These are phyloP conservation scores for Deinandra increscens DNA, from an alignment of 129 eudicot species.

Conservation along the genomic window DNA sequence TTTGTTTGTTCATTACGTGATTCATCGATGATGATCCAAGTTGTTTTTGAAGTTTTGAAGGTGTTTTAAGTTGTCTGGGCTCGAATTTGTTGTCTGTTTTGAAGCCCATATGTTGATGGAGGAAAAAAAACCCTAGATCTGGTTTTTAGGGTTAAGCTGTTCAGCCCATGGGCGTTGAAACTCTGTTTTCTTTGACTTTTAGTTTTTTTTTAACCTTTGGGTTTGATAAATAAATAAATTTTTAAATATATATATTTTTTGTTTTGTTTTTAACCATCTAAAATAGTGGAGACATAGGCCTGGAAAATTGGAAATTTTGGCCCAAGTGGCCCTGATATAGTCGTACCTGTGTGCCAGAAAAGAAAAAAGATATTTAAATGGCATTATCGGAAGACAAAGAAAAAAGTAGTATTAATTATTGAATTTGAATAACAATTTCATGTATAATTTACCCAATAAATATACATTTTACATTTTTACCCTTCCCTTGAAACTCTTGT, in stretches of 20 bases:
- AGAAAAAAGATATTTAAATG: constrained; percentile 1
- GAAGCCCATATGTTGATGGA: constrained; percentile 40
- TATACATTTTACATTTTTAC: no score
- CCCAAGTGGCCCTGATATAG: constrained; percentile 26
- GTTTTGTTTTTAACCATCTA: background rate
- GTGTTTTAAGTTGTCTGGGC: constrained; percentile 23
- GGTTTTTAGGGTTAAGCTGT: constrained; percentile 27
- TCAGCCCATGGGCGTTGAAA: constrained; percentile 30
- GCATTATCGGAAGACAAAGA: background rate
- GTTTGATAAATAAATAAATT: background rate
- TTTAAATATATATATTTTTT: background rate
- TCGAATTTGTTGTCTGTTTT: background rate
- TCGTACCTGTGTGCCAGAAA: background rate
- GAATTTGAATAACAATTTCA: background rate
- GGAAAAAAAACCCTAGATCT: constrained; percentile 44
- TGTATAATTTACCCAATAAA: no score
- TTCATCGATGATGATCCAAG: background rate
- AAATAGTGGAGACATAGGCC: constrained; percentile 11
- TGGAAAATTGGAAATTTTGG: constrained; percentile 1
- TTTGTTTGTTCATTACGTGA: constrained; percentile 7
- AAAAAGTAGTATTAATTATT: background rate
- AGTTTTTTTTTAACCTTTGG: background rate
- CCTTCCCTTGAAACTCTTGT: no score
- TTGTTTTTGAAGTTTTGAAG: background rate
- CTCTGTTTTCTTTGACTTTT: constrained; percentile 7